Evolutionary conservation across 1,284 basidiomycete genomes (phyloP).

Genomic region (Moniliophthora roreri): DNA sequence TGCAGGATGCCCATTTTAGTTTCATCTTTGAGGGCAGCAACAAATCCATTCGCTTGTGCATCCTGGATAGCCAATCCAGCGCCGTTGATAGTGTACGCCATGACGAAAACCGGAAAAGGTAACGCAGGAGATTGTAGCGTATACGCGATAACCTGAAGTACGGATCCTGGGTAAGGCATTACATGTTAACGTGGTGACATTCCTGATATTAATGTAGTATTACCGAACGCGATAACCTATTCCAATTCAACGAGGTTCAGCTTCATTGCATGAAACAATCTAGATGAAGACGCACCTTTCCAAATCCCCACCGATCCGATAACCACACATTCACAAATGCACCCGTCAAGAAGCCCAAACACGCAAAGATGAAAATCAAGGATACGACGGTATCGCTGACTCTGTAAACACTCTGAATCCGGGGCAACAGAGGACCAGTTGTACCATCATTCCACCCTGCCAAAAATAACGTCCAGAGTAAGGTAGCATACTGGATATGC

Average conservation of each 20-base stretch:
- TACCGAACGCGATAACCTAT: constrained; percentile 39
- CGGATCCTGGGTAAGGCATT: constrained; percentile 15
- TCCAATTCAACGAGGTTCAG: not conserved
- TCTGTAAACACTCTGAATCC: constrained; percentile 15
- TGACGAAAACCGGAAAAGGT: constrained; percentile 63
- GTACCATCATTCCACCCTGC: constrained; percentile 20
- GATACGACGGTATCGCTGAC: constrained; percentile 14
- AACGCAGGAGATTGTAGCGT: constrained; percentile 53
- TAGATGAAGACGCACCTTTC: constrained; percentile 39
- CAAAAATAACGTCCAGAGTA: constrained; percentile 14
- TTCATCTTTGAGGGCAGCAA: constrained; percentile 44
- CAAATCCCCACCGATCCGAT: constrained; percentile 56
- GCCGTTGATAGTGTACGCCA: constrained; percentile 60
- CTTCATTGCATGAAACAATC: not conserved
- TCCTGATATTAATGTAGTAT: not conserved
- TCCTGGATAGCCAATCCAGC: constrained; percentile 62
- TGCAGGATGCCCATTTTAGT: constrained; percentile 60
- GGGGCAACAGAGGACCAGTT: constrained; percentile 16
- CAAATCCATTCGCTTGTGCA: constrained; percentile 57
- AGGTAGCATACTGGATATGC: constrained; percentile 5
- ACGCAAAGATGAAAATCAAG: constrained; percentile 22
- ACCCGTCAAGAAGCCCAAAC: constrained; percentile 13
- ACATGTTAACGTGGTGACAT: not conserved
- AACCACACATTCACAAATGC: constrained; percentile 52
- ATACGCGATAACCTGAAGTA: constrained; percentile 41